Conservation (phyloP, 2,329 filamentous ascomycete genomes). For the Diaporthe citri region DNA sequence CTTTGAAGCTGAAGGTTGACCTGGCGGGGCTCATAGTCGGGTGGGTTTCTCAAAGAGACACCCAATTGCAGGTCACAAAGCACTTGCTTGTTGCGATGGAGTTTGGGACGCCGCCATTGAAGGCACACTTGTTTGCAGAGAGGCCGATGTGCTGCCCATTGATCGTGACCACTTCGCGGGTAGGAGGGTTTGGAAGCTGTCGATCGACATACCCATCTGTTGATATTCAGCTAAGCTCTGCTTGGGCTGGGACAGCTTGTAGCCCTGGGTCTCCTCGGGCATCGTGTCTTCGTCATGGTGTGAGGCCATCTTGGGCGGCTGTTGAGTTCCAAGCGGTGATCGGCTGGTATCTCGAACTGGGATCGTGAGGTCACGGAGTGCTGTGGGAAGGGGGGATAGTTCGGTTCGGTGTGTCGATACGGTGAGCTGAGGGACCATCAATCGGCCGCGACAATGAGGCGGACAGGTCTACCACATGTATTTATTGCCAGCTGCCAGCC, state of each 20-base stretch:
- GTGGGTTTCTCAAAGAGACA: background rate
- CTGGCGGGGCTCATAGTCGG: background rate
- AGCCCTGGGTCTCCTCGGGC: slow-evolving; percentile 91
- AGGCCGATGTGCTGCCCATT: background rate
- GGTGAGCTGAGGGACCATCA: slow-evolving; percentile 37
- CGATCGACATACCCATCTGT: slow-evolving; percentile 80
- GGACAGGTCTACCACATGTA: slow-evolving; percentile 38
- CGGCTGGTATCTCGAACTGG: background rate
- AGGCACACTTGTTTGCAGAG: background rate
- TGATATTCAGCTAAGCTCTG: slow-evolving; percentile 96
- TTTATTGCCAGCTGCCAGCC: slow-evolving; percentile 38
- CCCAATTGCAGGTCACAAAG: slow-evolving; percentile 1
- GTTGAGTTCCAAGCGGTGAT: background rate
- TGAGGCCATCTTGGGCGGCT: slow-evolving; percentile 69
- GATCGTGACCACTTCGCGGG: background rate
- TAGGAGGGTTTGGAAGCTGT: background rate
- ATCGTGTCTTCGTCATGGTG: slow-evolving; percentile 84
- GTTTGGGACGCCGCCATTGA: background rate
- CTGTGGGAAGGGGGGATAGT: slow-evolving; percentile 12
- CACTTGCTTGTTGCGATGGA: slow-evolving; percentile 20
- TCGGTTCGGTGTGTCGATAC: slow-evolving; percentile 27
- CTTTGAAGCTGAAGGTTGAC: background rate
- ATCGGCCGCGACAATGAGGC: slow-evolving; percentile 22
- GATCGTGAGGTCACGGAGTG: background rate
- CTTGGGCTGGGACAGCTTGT: slow-evolving; percentile 97